These are phyloP conservation scores for Pichia sp. DNA, from an alignment of 1,139 yeast genomes.

Conservation along the genomic window DNA sequence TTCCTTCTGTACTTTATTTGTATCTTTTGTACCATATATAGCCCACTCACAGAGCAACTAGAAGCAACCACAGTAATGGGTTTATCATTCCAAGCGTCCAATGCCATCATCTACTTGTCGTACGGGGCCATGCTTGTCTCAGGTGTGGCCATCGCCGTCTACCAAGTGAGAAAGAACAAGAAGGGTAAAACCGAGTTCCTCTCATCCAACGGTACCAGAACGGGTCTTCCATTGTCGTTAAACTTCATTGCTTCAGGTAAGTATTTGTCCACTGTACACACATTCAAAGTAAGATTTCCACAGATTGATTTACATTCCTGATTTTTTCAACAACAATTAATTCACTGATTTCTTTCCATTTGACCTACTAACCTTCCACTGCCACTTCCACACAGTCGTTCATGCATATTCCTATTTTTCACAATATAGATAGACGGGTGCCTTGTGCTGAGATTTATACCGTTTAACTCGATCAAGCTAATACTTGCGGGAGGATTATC, in stretches of 20 bases:
- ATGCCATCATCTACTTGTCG: slow-evolving; percentile 76
- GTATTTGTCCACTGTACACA: slow-evolving; percentile 36
- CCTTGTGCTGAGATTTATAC: slow-evolving; percentile 65
- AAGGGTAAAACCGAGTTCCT: slow-evolving; percentile 49
- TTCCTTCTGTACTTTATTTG: neutral
- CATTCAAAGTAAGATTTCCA: neutral
- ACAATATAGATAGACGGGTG: slow-evolving; percentile 52
- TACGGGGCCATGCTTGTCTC: slow-evolving; percentile 64
- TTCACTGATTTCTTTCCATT: too few relatives aligned
- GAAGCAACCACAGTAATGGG: slow-evolving; percentile 19
- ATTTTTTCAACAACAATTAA: slow-evolving; percentile 9
- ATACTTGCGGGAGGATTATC: slow-evolving; percentile 83
- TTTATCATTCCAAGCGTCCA: slow-evolving; percentile 51
- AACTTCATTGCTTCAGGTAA: slow-evolving; percentile 88
- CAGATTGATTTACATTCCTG: slow-evolving; percentile 1
- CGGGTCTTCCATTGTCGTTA: slow-evolving; percentile 76
- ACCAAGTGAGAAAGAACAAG: slow-evolving; percentile 33
- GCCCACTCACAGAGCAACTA: neutral
- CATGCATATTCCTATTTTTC: slow-evolving; percentile 7
- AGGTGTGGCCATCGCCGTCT: slow-evolving; percentile 57
- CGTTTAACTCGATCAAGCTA: slow-evolving; percentile 86
- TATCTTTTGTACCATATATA: neutral
- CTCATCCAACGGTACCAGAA: slow-evolving; percentile 77
- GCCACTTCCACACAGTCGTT: neutral
- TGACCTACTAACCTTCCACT: neutral